phyloP scores from a whole-genome alignment of 1,284 basidiomycete genomes.

The Chondrostereum purpureum region DNA sequence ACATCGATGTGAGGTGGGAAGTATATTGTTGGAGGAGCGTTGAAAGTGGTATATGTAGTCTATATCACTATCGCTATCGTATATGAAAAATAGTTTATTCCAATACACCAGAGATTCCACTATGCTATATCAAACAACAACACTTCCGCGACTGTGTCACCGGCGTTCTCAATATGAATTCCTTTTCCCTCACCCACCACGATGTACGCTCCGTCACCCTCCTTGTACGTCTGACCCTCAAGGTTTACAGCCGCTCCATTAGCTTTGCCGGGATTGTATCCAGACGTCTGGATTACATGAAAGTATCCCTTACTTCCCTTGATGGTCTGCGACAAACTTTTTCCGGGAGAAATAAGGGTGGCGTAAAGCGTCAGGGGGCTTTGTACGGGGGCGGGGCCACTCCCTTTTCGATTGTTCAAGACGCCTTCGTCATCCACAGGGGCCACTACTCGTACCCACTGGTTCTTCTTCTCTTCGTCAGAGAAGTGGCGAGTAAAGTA shows the following conservation, averaged over 20 bases:
- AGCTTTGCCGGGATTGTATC: slow-evolving; percentile 55
- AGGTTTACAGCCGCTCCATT: slow-evolving; percentile 46
- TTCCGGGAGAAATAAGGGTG: slow-evolving; percentile 53
- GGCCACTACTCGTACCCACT: slow-evolving; percentile 65
- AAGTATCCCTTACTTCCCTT: slow-evolving; percentile 53
- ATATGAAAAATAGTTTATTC: no score
- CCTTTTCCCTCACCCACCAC: slow-evolving; percentile 35
- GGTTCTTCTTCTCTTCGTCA: slow-evolving; percentile 76
- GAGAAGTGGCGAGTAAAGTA: slow-evolving; percentile 86
- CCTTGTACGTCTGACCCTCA: slow-evolving; percentile 35
- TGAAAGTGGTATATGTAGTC: no score
- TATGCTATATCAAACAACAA: slow-evolving; percentile 70
- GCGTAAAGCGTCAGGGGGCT: slow-evolving; percentile 58
- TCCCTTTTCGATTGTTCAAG: slow-evolving; percentile 50
- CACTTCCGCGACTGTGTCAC: slow-evolving; percentile 56
- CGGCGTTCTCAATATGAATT: slow-evolving; percentile 52
- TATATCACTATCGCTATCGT: no score
- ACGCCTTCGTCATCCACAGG: slow-evolving; percentile 56
- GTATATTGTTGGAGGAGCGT: no score
- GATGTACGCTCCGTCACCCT: slow-evolving; percentile 74
- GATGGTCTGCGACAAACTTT: slow-evolving; percentile 46
- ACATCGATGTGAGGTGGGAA: no score
- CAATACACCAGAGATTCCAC: no score
- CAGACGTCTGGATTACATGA: slow-evolving; percentile 70
- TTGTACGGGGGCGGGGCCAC: slow-evolving; percentile 72